Evolutionary conservation across 805 yeast genomes (phyloP), one percentile per base, ranked within the genome.

Genomic region (Schizosaccharomyces lindneri): DNA sequence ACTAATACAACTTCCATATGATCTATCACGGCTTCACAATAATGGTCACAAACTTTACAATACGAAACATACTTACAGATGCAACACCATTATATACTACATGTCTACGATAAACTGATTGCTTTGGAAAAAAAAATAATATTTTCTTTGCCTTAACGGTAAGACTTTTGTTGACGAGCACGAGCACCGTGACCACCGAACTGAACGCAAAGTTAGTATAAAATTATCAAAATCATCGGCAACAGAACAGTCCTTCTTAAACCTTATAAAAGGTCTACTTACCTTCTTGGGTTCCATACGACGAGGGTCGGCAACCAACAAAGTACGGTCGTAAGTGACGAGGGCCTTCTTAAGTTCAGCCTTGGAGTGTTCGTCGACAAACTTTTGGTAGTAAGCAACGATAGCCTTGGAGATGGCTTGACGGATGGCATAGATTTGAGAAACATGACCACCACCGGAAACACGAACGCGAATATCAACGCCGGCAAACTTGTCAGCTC

Each of bases 141-240:
- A 57, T 57, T 19, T 27, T 27, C 27, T 39, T 36, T 36, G 41
- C 13, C 60, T 80, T 90, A 93, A 89, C 98, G 98, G 93, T 93
- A 93, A 78, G 98, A 93, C 79, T 93, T 93, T 84, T 93, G 98
- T 97, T 87, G 90, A 82, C 97, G 90, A 76, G 98, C 93, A 83
- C 98, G 93, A 81, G 98, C 98, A 87, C 98, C 98, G 79, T 95
- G 95, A 84, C 98, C 98, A 83, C 98, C 98, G 83, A 93, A 93
- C 84, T 46, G n/a, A 6, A 46, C 4, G 32, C 3, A 46, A 46
- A 46, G 27, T 46, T 46, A 46, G 51, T 46, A 46, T 3, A 46
- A 46, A 13, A 46, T 3, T 2, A 46, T 9, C 13, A 46, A 46
- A 15, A 9, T 24, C 2, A n/a, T 9, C n/a, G 11, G 51, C 7